Evolutionary conservation across 2,329 filamentous ascomycete species (phyloP).

Genomic region (Beauveria caledonica): DNA sequence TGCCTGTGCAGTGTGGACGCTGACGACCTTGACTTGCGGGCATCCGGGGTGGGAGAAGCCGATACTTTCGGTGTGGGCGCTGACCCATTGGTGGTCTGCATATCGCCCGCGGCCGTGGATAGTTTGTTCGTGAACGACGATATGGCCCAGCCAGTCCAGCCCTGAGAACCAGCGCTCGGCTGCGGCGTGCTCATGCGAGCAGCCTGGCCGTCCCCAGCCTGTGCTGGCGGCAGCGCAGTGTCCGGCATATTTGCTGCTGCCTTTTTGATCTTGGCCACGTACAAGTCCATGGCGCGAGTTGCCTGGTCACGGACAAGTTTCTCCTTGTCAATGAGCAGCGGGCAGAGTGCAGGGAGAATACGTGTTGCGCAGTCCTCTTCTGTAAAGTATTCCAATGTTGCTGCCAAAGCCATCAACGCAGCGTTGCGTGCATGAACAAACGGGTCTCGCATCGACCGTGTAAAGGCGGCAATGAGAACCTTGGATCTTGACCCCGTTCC

Average conservation of each 20-base stretch:
- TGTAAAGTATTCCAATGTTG: constrained; percentile 76
- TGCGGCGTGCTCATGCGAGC: constrained; percentile 77
- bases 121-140: constrained; percentile 97
- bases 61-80: constrained; percentile 34
- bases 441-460: constrained; percentile 79
- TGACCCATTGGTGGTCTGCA: constrained; percentile 50
- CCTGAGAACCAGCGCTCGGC: constrained; percentile 40
- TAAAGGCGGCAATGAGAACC: constrained; percentile 87
- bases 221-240: constrained; percentile 61
- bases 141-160: constrained; percentile 95
- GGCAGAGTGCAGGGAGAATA: constrained; percentile 76
- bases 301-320: constrained; percentile 90
- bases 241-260: constrained; percentile 72
- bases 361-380: constrained; percentile 85
- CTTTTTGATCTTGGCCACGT: constrained; percentile 75
- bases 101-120: constrained; percentile 75
- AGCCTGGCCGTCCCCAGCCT: constrained; percentile 41
- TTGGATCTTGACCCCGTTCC: constrained; percentile 73
- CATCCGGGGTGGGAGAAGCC: constrained; percentile 30
- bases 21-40: constrained; percentile 37
- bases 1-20: constrained; percentile 54
- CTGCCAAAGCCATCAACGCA: constrained; percentile 73
- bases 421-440: constrained; percentile 93
- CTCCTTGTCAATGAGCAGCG: constrained; percentile 85
- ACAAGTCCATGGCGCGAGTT: constrained; percentile 79